These are phyloP conservation scores for Lachancea thermotolerans DNA, from an alignment of 805 yeast species.

Conservation along the genomic window DNA sequence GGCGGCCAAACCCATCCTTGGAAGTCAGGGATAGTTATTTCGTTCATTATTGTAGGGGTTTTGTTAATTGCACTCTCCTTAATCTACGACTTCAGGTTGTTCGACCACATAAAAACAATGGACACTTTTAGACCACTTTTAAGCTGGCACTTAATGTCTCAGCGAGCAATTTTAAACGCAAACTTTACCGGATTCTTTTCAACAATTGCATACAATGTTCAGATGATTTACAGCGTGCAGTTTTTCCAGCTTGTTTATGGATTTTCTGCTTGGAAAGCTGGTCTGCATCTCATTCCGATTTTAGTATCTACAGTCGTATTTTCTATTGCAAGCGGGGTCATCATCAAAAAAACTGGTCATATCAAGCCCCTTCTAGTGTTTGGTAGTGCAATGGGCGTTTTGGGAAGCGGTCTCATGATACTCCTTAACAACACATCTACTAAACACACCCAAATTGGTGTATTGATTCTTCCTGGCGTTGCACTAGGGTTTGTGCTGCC, in stretches of 20 bases:
- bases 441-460: constrained; percentile 30
- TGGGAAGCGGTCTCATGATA: constrained; percentile 33
- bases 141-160: neutral
- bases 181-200: constrained; percentile 15
- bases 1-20: constrained; percentile 56
- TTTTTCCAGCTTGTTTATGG: constrained; percentile 23
- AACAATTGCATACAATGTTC: constrained; percentile 17
- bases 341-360: constrained; percentile 30
- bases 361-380: constrained; percentile 32
- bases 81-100: constrained; percentile 35
- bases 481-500: constrained; percentile 34
- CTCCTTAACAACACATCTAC: constrained; percentile 29
- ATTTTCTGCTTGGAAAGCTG: constrained; percentile 21
- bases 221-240: constrained; percentile 20
- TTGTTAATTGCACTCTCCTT: constrained; percentile 37
- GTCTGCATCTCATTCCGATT: constrained; percentile 16
- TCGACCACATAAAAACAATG: neutral
- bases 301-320: constrained; percentile 19
- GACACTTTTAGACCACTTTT: constrained; percentile 6
- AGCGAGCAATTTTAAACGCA: constrained; percentile 10
- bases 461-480: constrained; percentile 34
- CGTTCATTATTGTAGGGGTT: constrained; percentile 39
- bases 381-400: constrained; percentile 27
- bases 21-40: constrained; percentile 40
- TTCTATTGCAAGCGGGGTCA: constrained; percentile 23